phyloP scores from a whole-genome alignment of 495 filamentous ascomycete species.

The Cercophora samala region DNA sequence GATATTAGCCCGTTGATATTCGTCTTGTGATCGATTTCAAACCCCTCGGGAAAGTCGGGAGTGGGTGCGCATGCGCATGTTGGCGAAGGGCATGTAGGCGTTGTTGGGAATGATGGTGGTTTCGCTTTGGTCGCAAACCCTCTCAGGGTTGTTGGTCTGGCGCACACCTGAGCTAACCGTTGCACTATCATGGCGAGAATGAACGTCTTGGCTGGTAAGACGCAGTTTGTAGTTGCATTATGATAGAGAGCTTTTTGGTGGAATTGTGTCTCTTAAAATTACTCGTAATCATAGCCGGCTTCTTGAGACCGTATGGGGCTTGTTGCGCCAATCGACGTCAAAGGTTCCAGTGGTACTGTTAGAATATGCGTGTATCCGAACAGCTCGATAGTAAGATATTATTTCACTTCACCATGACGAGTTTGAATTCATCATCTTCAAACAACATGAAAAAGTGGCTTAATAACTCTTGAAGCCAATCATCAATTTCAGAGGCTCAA shows the following conservation, averaged over 20 bases:
- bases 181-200: neutral
- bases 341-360: neutral
- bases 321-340: neutral
- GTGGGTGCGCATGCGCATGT: slow-evolving; percentile 67
- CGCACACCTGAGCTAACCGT: slow-evolving; percentile 8
- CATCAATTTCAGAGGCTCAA: too few species aligned
- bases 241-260: neutral
- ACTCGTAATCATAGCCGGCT: neutral
- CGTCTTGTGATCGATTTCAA: slow-evolving; percentile 72
- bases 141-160: neutral
- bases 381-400: neutral
- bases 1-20: slow-evolving; percentile 71
- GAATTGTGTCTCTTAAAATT: neutral
- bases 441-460: too few species aligned
- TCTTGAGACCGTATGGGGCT: too few species aligned
- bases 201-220: neutral
- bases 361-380: neutral
- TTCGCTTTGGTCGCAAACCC: slow-evolving; percentile 15
- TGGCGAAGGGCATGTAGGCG: slow-evolving; percentile 64
- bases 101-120: slow-evolving; percentile 44
- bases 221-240: neutral
- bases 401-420: neutral
- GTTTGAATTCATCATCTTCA: too few species aligned
- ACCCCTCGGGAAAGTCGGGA: slow-evolving; percentile 58
- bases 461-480: too few species aligned